These are phyloP conservation scores for Buxus sempervirens DNA, from an alignment of 164 flowering plant genomes.

Conservation along the genomic window DNA sequence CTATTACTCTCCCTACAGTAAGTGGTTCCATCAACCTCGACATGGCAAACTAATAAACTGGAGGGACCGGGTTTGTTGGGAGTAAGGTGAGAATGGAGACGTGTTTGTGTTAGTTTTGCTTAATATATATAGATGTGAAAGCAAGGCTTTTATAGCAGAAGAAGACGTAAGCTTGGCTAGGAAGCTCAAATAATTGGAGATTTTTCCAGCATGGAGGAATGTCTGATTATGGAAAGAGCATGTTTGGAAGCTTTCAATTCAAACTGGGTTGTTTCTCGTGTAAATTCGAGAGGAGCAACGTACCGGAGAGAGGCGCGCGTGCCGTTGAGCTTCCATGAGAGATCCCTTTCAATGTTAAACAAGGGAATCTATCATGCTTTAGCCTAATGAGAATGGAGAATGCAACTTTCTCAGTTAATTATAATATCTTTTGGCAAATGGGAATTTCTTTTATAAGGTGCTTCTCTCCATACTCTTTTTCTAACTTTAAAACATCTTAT, in stretches of 20 bases:
- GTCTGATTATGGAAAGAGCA: constrained; percentile 10
- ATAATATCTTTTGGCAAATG: constrained; percentile 39
- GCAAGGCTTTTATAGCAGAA: constrained; percentile 32
- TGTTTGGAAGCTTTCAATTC: constrained; percentile 5
- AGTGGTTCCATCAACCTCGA: constrained; percentile 44
- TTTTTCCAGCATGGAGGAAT: constrained; percentile 3
- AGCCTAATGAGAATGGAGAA: constrained; percentile 33
- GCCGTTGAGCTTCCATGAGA: background rate
- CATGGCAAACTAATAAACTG: constrained; percentile 24
- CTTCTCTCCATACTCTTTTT: constrained; percentile 22
- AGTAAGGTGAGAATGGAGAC: no score
- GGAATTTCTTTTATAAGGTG: constrained; percentile 45
- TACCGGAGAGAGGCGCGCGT: constrained; percentile 1
- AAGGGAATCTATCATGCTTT: constrained; percentile 15
- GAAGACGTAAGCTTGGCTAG: constrained; percentile 7
- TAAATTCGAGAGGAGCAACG: background rate
- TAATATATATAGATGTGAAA: no score
- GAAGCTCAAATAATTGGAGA: constrained; percentile 22
- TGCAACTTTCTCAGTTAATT: constrained; percentile 19
- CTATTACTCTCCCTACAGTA: constrained; percentile 57
- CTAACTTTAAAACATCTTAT: constrained; percentile 21
- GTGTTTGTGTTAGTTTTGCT: no score
- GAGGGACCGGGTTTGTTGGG: no score
- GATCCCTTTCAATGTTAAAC: background rate
- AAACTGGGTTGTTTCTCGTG: constrained; percentile 1